Evolutionary conservation across 2,329 filamentous ascomycete genomes (phyloP), one percentile per base, ranked within the genome.

Genomic region (Rasamsonia emersonii): DNA sequence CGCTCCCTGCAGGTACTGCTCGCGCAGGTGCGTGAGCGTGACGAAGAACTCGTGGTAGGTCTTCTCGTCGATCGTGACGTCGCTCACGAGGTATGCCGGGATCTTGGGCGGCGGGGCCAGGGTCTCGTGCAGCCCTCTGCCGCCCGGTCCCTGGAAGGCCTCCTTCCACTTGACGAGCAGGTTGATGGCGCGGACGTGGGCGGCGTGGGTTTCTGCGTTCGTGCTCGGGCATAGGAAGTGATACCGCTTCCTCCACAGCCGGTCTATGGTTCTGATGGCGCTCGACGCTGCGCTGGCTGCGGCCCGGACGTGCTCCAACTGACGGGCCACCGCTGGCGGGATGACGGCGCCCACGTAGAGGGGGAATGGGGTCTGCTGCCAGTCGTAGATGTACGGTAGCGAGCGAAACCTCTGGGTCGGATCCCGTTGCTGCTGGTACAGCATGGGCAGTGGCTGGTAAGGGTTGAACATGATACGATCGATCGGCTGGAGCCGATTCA

Each of bases 111-210:
- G 11, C 0, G 42, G 37, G 0, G 42, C 37, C 3, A 56, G 38
- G 2, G 46, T 47, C 3, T 39, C 37, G 18, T 46, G 21, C n/a
- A n/a, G n/a, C n/a, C n/a, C n/a, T 18, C 13, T 13, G 3, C 28
- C 17, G 15, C 6, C 6, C 6, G 24, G 15, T 6, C 11, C 11
- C n/a, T 38, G 23, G 24, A 33, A 33, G 19, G 46, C 34, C 13
- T 29, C 24, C 6, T 29, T 32, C 53, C 53, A 58, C 16, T 28
- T 16, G 18, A 45, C 27, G 10, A 59, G 46, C n/a, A 42, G 46
- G 2, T 40, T 18, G 26, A 59, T 39, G 17, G 53, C 50, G 5
- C 11, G 21, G 19, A 18, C 14, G 17, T 54, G 52, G 4, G 39
- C 27, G 7, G 36, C 15, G 15, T 32, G 38, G 13, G 23, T 15